These are phyloP conservation scores for Ascomycota sp. DNA, from an alignment of 2,329 filamentous ascomycete genomes.

Conservation along the genomic window DNA sequence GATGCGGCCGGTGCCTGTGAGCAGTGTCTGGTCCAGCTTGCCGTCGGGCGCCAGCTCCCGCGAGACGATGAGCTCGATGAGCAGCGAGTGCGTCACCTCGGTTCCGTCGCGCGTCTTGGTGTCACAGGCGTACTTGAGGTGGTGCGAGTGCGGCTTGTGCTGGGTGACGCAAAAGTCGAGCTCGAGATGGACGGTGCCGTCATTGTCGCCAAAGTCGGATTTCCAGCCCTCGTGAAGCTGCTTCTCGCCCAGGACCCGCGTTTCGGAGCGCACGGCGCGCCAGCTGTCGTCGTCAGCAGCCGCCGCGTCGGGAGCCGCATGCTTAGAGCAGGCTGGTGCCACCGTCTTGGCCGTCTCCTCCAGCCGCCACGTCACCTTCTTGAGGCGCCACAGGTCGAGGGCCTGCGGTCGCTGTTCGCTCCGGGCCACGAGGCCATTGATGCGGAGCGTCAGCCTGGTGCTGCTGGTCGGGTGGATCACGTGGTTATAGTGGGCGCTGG, in stretches of 20 bases:
- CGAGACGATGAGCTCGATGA: slow-evolving; percentile 84
- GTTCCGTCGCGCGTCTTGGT: slow-evolving; percentile 54
- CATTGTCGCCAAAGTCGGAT: slow-evolving; percentile 32
- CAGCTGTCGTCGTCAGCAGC: slow-evolving; percentile 7
- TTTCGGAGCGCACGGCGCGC: slow-evolving; percentile 45
- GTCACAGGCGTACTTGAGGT: slow-evolving; percentile 52
- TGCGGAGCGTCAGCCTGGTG: slow-evolving; percentile 58
- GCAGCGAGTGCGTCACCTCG: slow-evolving; percentile 63
- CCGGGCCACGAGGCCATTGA: slow-evolving; percentile 64
- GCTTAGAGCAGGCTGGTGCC: slow-evolving; percentile 61
- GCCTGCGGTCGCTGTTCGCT: slow-evolving; percentile 55
- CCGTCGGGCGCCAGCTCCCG: slow-evolving; percentile 69
- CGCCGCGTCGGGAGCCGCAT: slow-evolving; percentile 26
- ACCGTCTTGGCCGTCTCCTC: slow-evolving; percentile 70
- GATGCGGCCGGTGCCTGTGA: slow-evolving; percentile 78
- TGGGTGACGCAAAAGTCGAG: slow-evolving; percentile 30
- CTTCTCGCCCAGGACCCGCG: slow-evolving; percentile 57
- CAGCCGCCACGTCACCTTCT: slow-evolving; percentile 81
- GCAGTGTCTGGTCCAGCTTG: slow-evolving; percentile 48
- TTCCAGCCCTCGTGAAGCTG: slow-evolving; percentile 86
- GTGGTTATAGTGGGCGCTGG: slow-evolving; percentile 60
- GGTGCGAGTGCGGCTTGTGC: neutral
- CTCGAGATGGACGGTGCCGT: slow-evolving; percentile 37
- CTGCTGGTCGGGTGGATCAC: slow-evolving; percentile 72
- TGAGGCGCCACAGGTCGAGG: slow-evolving; percentile 65